These are phyloP conservation scores for Hippophae tibetana DNA, from an alignment of 306 rosid genomes.

Conservation along the genomic window DNA sequence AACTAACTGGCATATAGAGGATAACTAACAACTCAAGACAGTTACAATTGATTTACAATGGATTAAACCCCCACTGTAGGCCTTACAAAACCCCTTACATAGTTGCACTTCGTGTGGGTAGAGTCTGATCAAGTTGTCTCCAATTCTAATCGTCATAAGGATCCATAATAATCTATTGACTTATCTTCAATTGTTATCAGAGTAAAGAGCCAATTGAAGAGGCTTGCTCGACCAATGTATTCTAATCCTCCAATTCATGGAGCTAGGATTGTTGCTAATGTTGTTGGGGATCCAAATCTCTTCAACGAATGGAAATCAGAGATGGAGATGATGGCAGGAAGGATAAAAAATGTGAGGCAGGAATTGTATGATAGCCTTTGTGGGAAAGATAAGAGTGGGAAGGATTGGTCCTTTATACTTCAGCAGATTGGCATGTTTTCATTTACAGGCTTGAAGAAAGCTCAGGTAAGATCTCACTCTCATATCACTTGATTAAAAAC, in stretches of 20 bases:
- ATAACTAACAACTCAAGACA: no score
- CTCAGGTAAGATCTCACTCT: conserved; percentile 46
- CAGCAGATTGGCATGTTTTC: conserved; percentile 98
- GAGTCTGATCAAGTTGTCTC: no score
- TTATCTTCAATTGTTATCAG: conserved; percentile 31
- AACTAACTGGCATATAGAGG: no score
- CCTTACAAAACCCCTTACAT: no score
- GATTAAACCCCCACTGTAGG: no score
- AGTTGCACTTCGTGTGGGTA: no score
- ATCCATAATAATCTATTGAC: no score
- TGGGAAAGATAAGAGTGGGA: conserved; percentile 83
- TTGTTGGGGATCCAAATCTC: conserved; percentile 77
- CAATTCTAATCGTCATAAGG: no score
- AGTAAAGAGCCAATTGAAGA: conserved; percentile 92
- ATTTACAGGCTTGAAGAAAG: conserved; percentile 71
- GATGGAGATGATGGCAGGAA: conserved; percentile 99
- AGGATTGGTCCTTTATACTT: conserved; percentile 95
- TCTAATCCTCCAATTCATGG: conserved; percentile 97
- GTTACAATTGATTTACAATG: no score
- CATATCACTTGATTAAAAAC: background rate
- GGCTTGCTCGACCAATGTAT: conserved; percentile 98
- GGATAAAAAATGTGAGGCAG: conserved; percentile 85
- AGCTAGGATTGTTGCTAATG: conserved; percentile 82
- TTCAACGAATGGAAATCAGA: conserved; percentile 89
- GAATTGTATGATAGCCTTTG: conserved; percentile 57